Evolutionary conservation across 306 rosid genomes (phyloP).

Genomic region (Nissolia schottii): DNA sequence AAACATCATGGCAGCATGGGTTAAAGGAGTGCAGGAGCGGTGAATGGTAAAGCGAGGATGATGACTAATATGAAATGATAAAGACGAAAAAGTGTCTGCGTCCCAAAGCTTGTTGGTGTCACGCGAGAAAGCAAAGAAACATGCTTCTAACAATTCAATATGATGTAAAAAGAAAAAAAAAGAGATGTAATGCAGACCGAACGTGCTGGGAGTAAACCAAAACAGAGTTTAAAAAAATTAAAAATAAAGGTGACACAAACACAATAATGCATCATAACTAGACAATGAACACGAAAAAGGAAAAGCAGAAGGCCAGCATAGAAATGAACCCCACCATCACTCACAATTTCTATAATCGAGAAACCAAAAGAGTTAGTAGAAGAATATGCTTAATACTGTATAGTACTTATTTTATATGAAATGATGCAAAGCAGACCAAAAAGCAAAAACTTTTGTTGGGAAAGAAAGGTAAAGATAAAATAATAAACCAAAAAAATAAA

Average conservation of each 20-base stretch:
- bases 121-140: conserved; percentile 16
- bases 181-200: not conserved
- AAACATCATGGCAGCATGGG: not conserved
- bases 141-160: conserved; percentile 13
- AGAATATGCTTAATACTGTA: not conserved
- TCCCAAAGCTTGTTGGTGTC: conserved; percentile 29
- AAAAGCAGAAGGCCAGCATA: conserved; percentile 6
- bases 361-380: not conserved
- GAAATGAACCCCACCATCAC: conserved; percentile 27
- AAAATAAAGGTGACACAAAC: not conserved
- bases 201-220: not conserved
- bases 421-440: not conserved
- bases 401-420: not conserved
- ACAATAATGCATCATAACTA: conserved; percentile 38
- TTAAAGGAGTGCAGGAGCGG: not conserved
- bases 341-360: not conserved
- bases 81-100: conserved; percentile 19
- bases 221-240: not conserved
- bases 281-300: too few relatives aligned
- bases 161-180: not conserved
- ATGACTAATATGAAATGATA: conserved; percentile 11
- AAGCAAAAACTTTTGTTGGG: conserved; percentile 9
- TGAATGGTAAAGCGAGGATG: conserved; percentile 23
- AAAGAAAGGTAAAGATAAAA: not conserved
- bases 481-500: not conserved